Evolutionary conservation across 176 grass and related monocot species (phyloP).

Genomic region (Tuctoria greenei): DNA sequence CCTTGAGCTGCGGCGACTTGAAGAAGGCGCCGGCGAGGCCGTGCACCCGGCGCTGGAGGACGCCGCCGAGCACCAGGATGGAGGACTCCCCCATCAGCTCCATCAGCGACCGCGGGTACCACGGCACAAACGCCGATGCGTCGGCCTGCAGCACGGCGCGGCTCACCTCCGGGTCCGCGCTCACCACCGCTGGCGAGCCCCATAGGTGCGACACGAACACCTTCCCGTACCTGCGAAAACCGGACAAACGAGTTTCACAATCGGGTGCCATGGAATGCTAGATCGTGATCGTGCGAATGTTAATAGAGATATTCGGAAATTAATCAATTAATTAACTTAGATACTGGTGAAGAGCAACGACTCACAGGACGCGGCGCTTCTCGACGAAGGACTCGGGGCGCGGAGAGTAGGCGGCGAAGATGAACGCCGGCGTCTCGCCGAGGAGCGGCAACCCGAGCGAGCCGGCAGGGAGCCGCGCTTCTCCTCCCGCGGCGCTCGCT

Average conservation of each 20-base stretch:
- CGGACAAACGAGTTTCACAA: background rate
- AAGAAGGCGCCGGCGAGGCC: conserved; percentile 90
- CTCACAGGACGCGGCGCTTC: conserved; percentile 58
- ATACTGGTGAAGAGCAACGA: background rate
- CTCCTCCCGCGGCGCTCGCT: background rate
- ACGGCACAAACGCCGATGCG: conserved; percentile 75
- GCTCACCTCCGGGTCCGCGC: conserved; percentile 82
- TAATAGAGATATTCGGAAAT: too few relatives aligned
- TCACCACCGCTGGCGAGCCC: conserved; percentile 72
- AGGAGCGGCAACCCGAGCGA: conserved; percentile 64
- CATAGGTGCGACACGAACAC: conserved; percentile 95
- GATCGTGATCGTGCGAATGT: too few relatives aligned
- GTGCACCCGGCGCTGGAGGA: conserved; percentile 73
- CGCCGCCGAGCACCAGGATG: conserved; percentile 82
- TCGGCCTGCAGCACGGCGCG: conserved; percentile 74
- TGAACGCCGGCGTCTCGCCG: conserved; percentile 77
- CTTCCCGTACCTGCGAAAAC: conserved; percentile 54
- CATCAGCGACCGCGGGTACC: conserved; percentile 88
- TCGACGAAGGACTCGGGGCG: conserved; percentile 76
- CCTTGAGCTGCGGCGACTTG: conserved; percentile 75
- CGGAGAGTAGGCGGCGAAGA: conserved; percentile 57
- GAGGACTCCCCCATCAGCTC: conserved; percentile 94
- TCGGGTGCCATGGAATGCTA: too few relatives aligned
- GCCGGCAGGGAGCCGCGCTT: conserved; percentile 46
- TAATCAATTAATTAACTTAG: too few relatives aligned